A percentile compares a stretch with the other conserved stretches of the same genome.
Conservation (phyloP, 2,329 filamentous ascomycete genomes). For the Xylariaceae sp. region DNA sequence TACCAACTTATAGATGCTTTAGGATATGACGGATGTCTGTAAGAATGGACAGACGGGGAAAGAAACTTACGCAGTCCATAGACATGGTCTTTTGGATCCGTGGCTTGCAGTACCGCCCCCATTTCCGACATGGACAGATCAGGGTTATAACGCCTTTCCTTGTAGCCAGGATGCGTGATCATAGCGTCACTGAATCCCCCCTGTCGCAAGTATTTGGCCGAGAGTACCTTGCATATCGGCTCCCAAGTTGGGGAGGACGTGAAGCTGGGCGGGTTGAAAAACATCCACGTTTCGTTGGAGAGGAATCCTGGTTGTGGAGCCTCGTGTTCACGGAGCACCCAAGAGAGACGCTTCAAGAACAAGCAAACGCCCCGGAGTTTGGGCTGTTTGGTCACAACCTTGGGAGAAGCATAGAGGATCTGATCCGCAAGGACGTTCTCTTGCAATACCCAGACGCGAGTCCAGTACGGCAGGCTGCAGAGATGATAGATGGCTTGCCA, state of each 20-base stretch:
- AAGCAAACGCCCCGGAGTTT: background rate
- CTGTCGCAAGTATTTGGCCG: no score
- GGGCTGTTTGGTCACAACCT: background rate
- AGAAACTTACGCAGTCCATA: background rate
- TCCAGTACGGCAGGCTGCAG: background rate
- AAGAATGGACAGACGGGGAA: no score
- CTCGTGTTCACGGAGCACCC: background rate
- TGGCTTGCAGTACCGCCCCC: background rate
- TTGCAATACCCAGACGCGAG: background rate
- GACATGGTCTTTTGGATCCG: constrained; percentile 1
- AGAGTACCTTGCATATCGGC: no score
- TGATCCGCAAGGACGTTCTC: background rate
- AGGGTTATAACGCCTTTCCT: background rate
- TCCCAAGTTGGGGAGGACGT: background rate
- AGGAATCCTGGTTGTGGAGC: background rate
- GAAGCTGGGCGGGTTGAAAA: background rate
- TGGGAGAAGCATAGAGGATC: background rate
- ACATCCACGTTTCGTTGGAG: background rate
- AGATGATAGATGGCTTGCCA: background rate
- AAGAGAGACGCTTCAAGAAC: background rate
- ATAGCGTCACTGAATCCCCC: no score
- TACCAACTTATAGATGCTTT: background rate
- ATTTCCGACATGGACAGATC: background rate
- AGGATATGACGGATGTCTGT: no score
- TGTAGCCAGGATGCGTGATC: no score